A percentile compares a stretch with the other conserved stretches of the same genome.
These are phyloP conservation scores for Trichoderma oligosporum DNA, from an alignment of 2,329 filamentous ascomycete genomes.

Conservation along the genomic window DNA sequence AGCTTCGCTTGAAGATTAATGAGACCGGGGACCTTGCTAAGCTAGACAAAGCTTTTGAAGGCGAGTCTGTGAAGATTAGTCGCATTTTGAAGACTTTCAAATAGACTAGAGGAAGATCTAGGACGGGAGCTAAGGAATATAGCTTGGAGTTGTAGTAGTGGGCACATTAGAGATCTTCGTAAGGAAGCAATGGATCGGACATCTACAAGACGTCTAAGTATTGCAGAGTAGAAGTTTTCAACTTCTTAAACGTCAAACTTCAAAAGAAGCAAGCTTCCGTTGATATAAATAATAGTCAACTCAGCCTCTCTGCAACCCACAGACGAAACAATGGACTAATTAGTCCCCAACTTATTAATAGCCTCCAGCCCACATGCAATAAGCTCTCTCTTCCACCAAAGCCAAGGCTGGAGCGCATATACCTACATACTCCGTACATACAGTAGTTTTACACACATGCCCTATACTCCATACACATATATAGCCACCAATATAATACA, in stretches of 20 bases:
- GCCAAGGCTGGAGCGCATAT: slow-evolving; percentile 4
- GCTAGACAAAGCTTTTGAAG: not conserved
- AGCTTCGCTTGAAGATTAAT: not conserved
- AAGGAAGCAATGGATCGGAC: not conserved
- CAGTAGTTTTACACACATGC: too few species aligned
- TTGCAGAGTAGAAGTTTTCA: not conserved
- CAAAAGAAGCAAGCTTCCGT: not conserved
- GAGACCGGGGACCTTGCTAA: not conserved
- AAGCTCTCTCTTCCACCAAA: not conserved
- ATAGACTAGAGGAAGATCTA: too few species aligned
- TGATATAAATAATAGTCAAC: not conserved
- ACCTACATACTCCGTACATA: not conserved
- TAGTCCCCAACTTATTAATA: not conserved
- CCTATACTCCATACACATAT: too few species aligned
- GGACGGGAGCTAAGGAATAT: too few species aligned
- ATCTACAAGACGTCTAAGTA: not conserved
- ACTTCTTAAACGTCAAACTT: not conserved
- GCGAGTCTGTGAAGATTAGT: not conserved
- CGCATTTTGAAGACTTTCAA: not conserved
- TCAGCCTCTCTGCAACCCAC: not conserved
- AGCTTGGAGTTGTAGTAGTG: too few species aligned
- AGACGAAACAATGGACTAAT: not conserved
- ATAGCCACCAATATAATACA: not conserved
- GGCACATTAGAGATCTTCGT: too few species aligned
- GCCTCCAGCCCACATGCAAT: not conserved